A percentile compares a stretch with the other conserved stretches of the same genome.
phyloP scores from a whole-genome alignment of 2,329 filamentous ascomycete species.

The Lasiodiplodia theobromae region DNA sequence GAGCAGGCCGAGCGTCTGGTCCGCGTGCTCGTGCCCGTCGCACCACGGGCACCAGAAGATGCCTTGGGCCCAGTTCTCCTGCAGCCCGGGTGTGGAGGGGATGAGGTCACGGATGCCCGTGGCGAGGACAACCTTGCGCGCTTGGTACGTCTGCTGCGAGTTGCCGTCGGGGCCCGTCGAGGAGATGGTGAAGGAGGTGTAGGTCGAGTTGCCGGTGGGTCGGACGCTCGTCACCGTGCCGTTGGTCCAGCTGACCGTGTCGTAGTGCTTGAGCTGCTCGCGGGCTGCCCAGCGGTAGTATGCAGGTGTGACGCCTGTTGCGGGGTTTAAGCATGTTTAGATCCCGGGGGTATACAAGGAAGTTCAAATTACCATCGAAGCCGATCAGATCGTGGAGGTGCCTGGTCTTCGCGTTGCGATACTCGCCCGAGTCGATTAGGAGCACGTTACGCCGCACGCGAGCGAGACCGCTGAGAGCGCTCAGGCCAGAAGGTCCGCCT shows the following conservation, averaged over 20 bases:
- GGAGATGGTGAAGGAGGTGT: not conserved
- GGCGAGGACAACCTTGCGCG: constrained; percentile 8
- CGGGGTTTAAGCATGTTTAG: not conserved
- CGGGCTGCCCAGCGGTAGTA: constrained; percentile 13
- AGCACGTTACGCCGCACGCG: constrained; percentile 50
- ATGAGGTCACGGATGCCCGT: constrained; percentile 14
- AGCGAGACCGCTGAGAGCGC: constrained; percentile 49
- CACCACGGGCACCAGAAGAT: constrained; percentile 24
- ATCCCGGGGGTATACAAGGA: too few relatives aligned
- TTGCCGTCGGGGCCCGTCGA: not conserved
- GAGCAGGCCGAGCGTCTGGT: not conserved
- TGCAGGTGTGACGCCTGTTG: constrained; percentile 2
- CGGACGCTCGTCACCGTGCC: not conserved
- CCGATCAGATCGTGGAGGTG: constrained; percentile 13
- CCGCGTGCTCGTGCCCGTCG: constrained; percentile 17
- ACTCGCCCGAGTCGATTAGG: constrained; percentile 53
- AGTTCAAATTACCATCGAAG: not conserved
- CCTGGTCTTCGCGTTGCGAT: constrained; percentile 48
- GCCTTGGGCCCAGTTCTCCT: constrained; percentile 10
- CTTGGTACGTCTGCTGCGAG: not conserved
- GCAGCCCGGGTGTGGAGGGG: not conserved
- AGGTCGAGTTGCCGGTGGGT: not conserved
- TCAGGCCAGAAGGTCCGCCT: constrained; percentile 55
- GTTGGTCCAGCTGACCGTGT: constrained; percentile 4
- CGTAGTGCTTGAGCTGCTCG: not conserved